A percentile compares a stretch with the other conserved stretches of the same genome.
Conservation (phyloP, 257 asterid genomes). For the Ligustrum vulgare region DNA sequence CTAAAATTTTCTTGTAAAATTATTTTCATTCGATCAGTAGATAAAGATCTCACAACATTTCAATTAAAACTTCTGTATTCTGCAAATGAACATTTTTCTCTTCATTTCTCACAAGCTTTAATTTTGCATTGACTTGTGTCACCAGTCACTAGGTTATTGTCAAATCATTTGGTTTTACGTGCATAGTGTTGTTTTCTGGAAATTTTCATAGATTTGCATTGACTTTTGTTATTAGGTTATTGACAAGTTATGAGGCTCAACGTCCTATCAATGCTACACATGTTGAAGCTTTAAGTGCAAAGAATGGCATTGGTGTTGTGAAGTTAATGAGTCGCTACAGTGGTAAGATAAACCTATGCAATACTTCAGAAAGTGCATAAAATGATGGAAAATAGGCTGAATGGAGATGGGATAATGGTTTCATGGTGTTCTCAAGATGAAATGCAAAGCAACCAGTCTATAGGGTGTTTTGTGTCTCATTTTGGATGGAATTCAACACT, state of each 20-base stretch:
- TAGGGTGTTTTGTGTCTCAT: too few species aligned
- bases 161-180: constrained; percentile 50
- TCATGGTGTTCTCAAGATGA: too few species aligned
- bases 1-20: constrained; percentile 9
- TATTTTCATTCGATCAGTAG: neutral
- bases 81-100: constrained; percentile 7
- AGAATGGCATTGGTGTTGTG: constrained; percentile 74
- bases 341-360: constrained; percentile 38
- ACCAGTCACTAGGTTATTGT: constrained; percentile 38
- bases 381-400: too few species aligned
- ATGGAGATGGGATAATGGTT: too few species aligned
- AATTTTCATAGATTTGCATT: neutral
- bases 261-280: constrained; percentile 84
- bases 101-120: constrained; percentile 19
- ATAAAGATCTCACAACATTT: constrained; percentile 9
- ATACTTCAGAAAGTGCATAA: too few species aligned
- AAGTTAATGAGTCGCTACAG: constrained; percentile 76
- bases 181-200: constrained; percentile 13
- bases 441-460: too few species aligned
- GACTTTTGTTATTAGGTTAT: constrained; percentile 51
- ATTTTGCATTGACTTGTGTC: constrained; percentile 10
- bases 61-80: neutral
- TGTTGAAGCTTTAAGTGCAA: constrained; percentile 78
- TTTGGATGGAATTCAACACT: too few species aligned
- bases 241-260: constrained; percentile 81